A percentile compares a stretch with the other conserved stretches of the same genome.
These are phyloP conservation scores for Xylaria castorea DNA, from an alignment of 495 filamentous ascomycete species.

Conservation along the genomic window DNA sequence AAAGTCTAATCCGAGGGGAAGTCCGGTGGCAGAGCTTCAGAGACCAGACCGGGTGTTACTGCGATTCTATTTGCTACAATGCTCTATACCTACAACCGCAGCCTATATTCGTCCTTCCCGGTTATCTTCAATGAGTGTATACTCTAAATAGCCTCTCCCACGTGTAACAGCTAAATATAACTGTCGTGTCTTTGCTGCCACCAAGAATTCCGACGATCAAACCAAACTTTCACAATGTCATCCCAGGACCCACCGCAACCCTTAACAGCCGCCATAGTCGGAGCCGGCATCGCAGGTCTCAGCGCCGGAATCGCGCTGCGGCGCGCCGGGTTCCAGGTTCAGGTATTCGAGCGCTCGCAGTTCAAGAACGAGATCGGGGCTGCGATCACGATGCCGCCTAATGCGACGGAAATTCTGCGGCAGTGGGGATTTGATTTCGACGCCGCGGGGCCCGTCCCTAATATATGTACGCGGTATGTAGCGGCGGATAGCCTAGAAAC, in stretches of 20 bases:
- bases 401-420: conserved; percentile 53
- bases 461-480: conserved; percentile 38
- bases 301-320: conserved; percentile 58
- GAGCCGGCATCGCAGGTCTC: conserved; percentile 59
- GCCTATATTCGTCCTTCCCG: neutral
- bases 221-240: neutral
- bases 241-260: neutral
- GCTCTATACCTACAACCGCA: neutral
- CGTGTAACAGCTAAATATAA: neutral
- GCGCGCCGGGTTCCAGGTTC: conserved; percentile 55
- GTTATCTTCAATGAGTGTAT: neutral
- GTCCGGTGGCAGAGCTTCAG: neutral
- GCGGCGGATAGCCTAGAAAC: conserved; percentile 39
- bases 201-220: neutral
- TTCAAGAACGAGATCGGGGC: conserved; percentile 64
- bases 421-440: conserved; percentile 54
- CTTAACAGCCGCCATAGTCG: conserved; percentile 48
- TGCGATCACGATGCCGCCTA: conserved; percentile 59
- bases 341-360: conserved; percentile 58
- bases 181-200: neutral
- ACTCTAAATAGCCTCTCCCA: neutral
- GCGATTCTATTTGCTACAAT: neutral
- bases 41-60: neutral
- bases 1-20: neutral
- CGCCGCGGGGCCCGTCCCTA: conserved; percentile 40